Evolutionary conservation across 768 basidiomycete species (phyloP).

Genomic region (Auricularia sp.): DNA sequence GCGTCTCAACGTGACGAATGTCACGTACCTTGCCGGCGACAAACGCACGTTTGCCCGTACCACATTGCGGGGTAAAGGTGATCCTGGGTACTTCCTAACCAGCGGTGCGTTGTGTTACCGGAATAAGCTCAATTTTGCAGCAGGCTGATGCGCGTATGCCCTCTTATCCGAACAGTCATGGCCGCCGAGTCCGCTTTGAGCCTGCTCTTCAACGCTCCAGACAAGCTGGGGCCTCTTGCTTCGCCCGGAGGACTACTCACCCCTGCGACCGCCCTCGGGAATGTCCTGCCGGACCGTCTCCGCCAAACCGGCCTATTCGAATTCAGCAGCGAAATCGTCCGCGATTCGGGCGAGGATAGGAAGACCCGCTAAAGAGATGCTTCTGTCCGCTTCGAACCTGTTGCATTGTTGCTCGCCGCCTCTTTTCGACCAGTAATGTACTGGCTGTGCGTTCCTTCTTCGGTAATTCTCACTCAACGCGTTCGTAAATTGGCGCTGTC

Average conservation of each 20-base stretch:
- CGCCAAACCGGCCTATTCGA: conserved; percentile 44
- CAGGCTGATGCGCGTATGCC: background rate
- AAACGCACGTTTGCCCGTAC: conserved; percentile 44
- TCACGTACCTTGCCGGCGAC: conserved; percentile 49
- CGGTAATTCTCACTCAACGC: too few relatives aligned
- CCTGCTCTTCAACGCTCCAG: conserved; percentile 44
- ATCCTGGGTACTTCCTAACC: conserved; percentile 63
- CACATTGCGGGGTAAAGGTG: conserved; percentile 54
- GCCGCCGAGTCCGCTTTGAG: conserved; percentile 71
- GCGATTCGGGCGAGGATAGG: background rate
- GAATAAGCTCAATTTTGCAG: background rate
- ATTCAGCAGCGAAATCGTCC: conserved; percentile 39
- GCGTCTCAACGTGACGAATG: conserved; percentile 51
- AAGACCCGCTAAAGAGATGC: background rate
- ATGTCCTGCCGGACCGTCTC: conserved; percentile 59
- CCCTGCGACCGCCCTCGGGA: conserved; percentile 72
- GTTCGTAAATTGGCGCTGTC: too few relatives aligned
- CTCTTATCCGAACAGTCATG: conserved; percentile 39
- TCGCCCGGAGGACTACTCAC: conserved; percentile 75
- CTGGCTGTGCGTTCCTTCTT: too few relatives aligned
- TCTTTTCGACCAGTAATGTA: too few relatives aligned
- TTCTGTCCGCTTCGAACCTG: too few relatives aligned
- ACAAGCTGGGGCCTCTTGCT: conserved; percentile 39
- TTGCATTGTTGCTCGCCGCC: too few relatives aligned
- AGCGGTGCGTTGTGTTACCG: conserved; percentile 27